Conservation (phyloP, 1,139 yeast genomes). For the Yamadazyma kanchanaburiensis region DNA sequence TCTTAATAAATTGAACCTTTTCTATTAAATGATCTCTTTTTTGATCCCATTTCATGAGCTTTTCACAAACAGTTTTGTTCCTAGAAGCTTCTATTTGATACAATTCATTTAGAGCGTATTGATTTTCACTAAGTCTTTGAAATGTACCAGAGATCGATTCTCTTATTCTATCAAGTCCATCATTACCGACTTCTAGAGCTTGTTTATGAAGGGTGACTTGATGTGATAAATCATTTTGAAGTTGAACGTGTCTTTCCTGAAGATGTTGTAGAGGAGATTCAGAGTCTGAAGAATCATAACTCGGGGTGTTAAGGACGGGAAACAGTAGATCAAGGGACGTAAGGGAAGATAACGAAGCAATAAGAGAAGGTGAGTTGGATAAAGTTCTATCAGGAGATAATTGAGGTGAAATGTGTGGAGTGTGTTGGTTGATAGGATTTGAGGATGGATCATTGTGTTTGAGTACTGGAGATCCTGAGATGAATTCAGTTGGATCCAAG, state of each 20-base stretch:
- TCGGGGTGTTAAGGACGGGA: no score
- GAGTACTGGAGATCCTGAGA: conserved; percentile 18
- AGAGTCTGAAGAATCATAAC: not conserved
- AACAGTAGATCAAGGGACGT: no score
- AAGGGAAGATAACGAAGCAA: no score
- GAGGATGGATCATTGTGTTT: not conserved
- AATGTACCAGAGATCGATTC: conserved; percentile 23
- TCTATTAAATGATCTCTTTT: conserved; percentile 30
- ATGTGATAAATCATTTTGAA: conserved; percentile 20
- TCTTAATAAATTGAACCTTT: conserved; percentile 39
- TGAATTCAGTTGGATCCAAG: conserved; percentile 27
- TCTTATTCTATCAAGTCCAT: conserved; percentile 27
- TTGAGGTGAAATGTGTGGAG: not conserved
- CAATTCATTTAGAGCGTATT: conserved; percentile 48
- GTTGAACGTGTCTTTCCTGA: conserved; percentile 16
- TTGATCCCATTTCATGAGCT: conserved; percentile 46
- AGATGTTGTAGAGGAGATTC: conserved; percentile 28
- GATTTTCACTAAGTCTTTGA: conserved; percentile 37
- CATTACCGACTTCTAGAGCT: conserved; percentile 29
- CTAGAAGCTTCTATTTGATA: conserved; percentile 37
- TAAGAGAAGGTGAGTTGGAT: no score
- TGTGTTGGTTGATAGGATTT: not conserved
- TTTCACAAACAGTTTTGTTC: conserved; percentile 24
- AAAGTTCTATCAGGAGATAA: not conserved
- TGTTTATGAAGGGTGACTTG: conserved; percentile 21